These are phyloP conservation scores for Suillus discolor DNA, from an alignment of 768 basidiomycete species.

Conservation along the genomic window DNA sequence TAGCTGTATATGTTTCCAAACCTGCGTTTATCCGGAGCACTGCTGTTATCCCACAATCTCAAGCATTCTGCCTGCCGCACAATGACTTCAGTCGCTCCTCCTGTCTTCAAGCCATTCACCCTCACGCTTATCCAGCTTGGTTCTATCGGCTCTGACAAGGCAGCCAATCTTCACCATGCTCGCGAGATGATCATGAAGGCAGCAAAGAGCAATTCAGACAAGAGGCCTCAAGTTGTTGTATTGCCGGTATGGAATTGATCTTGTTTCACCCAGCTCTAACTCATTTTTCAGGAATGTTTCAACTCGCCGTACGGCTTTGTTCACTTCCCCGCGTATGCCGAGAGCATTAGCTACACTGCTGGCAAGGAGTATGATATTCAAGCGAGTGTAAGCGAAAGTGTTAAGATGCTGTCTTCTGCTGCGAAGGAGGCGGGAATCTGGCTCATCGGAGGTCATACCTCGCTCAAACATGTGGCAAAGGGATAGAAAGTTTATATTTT, in stretches of 20 bases:
- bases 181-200: constrained; percentile 78
- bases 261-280: constrained; percentile 1
- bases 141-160: constrained; percentile 68
- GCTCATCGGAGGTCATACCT: constrained; percentile 83
- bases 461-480: background rate
- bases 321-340: constrained; percentile 84
- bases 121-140: constrained; percentile 92
- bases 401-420: constrained; percentile 77
- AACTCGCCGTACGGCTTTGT: constrained; percentile 83
- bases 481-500: background rate
- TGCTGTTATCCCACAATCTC: no score
- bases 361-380: constrained; percentile 60
- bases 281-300: constrained; percentile 71
- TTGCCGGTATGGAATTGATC: constrained; percentile 61
- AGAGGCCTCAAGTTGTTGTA: constrained; percentile 79
- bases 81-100: constrained; percentile 32
- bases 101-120: constrained; percentile 69
- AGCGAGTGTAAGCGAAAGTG: constrained; percentile 67
- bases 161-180: constrained; percentile 81
- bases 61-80: constrained; percentile 10
- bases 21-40: background rate
- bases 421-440: constrained; percentile 81
- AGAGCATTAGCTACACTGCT: constrained; percentile 65
- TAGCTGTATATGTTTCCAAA: constrained; percentile 4
- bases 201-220: constrained; percentile 37